Conservation (phyloP, 768 basidiomycete species). For the Termitomyces titanicus region DNA sequence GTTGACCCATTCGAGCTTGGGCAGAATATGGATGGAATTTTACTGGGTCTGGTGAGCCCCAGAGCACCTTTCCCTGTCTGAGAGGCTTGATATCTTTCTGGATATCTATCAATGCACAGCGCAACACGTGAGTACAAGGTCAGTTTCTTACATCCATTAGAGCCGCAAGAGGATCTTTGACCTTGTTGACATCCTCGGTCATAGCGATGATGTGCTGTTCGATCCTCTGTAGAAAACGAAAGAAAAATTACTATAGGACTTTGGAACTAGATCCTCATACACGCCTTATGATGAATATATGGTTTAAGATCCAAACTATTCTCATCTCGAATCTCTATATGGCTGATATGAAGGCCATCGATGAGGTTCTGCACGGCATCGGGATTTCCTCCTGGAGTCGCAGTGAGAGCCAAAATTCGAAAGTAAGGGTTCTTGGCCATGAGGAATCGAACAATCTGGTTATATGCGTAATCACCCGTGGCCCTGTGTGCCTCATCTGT, state of each 20-base stretch:
- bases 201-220: constrained; percentile 77
- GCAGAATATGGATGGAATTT: constrained; percentile 65
- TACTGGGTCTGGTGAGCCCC: constrained; percentile 45
- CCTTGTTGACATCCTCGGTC: constrained; percentile 57
- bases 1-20: constrained; percentile 37
- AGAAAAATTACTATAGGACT: neutral
- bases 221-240: constrained; percentile 51
- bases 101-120: neutral
- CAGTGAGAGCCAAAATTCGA: constrained; percentile 89
- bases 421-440: constrained; percentile 96
- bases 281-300: constrained; percentile 87
- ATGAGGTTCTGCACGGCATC: constrained; percentile 88
- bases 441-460: constrained; percentile 80
- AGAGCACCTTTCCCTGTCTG: constrained; percentile 39
- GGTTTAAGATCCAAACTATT: constrained; percentile 80
- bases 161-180: constrained; percentile 64
- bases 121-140: neutral
- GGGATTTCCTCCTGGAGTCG: constrained; percentile 85
- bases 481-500: constrained; percentile 94
- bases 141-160: constrained; percentile 65
- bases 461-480: constrained; percentile 91
- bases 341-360: constrained; percentile 92
- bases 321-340: constrained; percentile 93
- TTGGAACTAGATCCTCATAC: neutral
- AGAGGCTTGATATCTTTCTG: constrained; percentile 34